These are phyloP conservation scores for Waitea zeae DNA, from an alignment of 1,284 basidiomycete genomes.

Conservation along the genomic window DNA sequence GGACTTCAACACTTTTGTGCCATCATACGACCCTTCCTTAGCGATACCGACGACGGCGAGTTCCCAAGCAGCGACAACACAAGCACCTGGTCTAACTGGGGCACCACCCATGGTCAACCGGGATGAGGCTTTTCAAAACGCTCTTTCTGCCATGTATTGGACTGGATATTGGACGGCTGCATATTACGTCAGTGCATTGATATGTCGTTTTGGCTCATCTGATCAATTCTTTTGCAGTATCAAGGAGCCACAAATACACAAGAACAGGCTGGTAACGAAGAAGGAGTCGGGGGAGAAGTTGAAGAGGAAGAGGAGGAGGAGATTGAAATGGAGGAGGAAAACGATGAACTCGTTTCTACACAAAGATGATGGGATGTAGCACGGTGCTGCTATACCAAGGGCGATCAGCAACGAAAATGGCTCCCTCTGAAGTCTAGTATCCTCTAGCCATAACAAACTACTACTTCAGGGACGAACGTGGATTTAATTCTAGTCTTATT, in stretches of 20 bases:
- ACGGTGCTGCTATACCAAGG: no score
- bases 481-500: no score
- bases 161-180: slow-evolving; percentile 70
- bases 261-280: slow-evolving; percentile 3
- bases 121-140: slow-evolving; percentile 60
- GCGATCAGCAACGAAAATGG: no score
- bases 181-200: slow-evolving; percentile 25
- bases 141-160: slow-evolving; percentile 67
- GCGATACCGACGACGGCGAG: slow-evolving; percentile 15
- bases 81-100: slow-evolving; percentile 11
- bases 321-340: slow-evolving; percentile 12
- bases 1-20: slow-evolving; percentile 52
- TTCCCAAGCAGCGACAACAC: slow-evolving; percentile 6
- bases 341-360: no score
- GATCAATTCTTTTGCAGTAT: background rate
- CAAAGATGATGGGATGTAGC: no score
- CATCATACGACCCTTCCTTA: slow-evolving; percentile 46
- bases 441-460: no score
- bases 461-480: no score
- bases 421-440: no score
- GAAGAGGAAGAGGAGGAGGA: slow-evolving; percentile 13
- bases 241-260: slow-evolving; percentile 7
- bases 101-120: slow-evolving; percentile 25
- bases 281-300: slow-evolving; percentile 7
- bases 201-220: slow-evolving; percentile 4